A percentile compares a stretch with the other conserved stretches of the same genome.
phyloP scores from a whole-genome alignment of 208 protist genomes.

The Jaenimonas drosophilae region DNA sequence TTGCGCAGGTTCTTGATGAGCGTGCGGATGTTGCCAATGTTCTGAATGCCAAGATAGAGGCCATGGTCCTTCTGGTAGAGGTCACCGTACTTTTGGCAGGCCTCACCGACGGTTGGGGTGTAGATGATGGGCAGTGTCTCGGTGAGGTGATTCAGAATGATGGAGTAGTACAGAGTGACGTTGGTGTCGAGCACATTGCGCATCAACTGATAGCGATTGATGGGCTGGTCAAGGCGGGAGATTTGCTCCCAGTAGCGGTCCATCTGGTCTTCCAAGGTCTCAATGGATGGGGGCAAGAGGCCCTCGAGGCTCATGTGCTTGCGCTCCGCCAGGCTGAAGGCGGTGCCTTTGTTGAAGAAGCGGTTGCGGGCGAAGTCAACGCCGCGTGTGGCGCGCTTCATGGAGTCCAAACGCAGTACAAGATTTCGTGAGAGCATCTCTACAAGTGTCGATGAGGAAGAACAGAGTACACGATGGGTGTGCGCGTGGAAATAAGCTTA shows the following conservation, averaged over 20 bases:
- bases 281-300: conserved; percentile 31
- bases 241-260: conserved; percentile 32
- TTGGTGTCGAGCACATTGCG: conserved; percentile 32
- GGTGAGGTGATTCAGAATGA: conserved; percentile 24
- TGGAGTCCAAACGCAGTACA: too few relatives aligned
- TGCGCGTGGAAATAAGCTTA: too few relatives aligned
- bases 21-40: conserved; percentile 43
- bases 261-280: conserved; percentile 42
- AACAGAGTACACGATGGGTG: too few relatives aligned
- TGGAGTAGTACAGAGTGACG: conserved; percentile 34
- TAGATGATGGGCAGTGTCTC: conserved; percentile 53
- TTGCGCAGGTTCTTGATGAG: conserved; percentile 66
- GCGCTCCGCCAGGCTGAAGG: conserved; percentile 45
- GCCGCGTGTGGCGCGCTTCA: conserved; percentile 19
- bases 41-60: conserved; percentile 54
- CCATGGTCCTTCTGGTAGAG: conserved; percentile 50
- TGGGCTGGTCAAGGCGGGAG: conserved; percentile 16
- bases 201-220: conserved; percentile 39
- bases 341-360: conserved; percentile 46
- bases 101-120: conserved; percentile 80
- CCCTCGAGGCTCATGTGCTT: conserved; percentile 40
- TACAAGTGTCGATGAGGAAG: neutral
- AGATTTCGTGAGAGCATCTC: too few relatives aligned
- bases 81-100: conserved; percentile 57
- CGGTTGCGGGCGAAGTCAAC: conserved; percentile 56